Conservation (phyloP, 2,329 filamentous ascomycete species). For the Nigrospora oryzae region DNA sequence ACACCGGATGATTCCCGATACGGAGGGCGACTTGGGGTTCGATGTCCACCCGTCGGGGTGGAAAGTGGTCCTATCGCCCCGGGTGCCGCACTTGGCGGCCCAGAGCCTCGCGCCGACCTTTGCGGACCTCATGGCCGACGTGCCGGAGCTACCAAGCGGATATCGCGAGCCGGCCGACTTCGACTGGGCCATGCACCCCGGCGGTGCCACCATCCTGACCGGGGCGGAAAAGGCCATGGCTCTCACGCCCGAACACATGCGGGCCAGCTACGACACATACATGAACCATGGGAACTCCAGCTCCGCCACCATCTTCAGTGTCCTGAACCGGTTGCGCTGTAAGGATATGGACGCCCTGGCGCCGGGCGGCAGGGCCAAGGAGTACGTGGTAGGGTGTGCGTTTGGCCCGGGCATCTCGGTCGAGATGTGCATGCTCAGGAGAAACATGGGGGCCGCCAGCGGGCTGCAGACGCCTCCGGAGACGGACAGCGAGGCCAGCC, state of each 20-base stretch:
- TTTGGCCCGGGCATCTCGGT: slow-evolving; percentile 63
- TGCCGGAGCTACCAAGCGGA: slow-evolving; percentile 32
- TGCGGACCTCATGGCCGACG: slow-evolving; percentile 39
- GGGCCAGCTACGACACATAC: slow-evolving; percentile 63
- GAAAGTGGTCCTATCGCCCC: slow-evolving; percentile 57
- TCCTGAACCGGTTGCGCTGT: slow-evolving; percentile 51
- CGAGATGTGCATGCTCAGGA: slow-evolving; percentile 59
- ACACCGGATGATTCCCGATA: slow-evolving; percentile 52
- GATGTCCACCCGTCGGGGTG: slow-evolving; percentile 57
- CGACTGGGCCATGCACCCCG: slow-evolving; percentile 68
- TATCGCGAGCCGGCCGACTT: slow-evolving; percentile 47
- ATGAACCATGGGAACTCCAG: slow-evolving; percentile 61
- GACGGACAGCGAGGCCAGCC: slow-evolving; percentile 40
- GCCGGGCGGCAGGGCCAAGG: slow-evolving; percentile 36
- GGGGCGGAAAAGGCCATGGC: slow-evolving; percentile 51
- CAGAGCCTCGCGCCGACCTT: slow-evolving; percentile 45
- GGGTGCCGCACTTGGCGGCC: slow-evolving; percentile 49
- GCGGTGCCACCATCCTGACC: slow-evolving; percentile 57
- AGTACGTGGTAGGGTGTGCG: slow-evolving; percentile 58
- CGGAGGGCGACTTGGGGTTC: slow-evolving; percentile 55
- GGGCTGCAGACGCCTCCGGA: slow-evolving; percentile 44
- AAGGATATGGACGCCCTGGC: slow-evolving; percentile 52
- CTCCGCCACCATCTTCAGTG: slow-evolving; percentile 61
- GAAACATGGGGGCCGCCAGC: slow-evolving; percentile 26
- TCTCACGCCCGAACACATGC: slow-evolving; percentile 54